Base-by-base conservation (phyloP, 345 rosid genomes). In the Ricinus communis region DNA sequence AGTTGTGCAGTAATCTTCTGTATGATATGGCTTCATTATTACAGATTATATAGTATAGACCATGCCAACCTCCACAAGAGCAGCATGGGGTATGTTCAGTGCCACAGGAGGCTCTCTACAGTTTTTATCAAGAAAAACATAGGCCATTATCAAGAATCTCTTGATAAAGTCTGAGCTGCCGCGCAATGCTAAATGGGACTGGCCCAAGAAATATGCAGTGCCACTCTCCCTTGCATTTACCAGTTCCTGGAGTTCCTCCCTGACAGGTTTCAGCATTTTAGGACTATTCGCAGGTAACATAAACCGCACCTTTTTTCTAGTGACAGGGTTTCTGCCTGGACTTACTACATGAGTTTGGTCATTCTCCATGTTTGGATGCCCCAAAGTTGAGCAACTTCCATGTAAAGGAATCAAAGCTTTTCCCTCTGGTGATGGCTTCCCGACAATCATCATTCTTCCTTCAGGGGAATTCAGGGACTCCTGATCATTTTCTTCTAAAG, bases 51-150 rank as follows among this genome's bases (percentile, higher is more conserved):
- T 67, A 0, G 73, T 73, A 64, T 83, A 86, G 13, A 80, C 82
- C 82, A 81, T 88, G 40, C 89, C 78, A 59, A 86, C 93, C 83
- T 85, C 87, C 51, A 88, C 82, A 28, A 83, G 87, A 50, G 89
- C 84, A 8, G 90, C 90, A 66, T 88, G 82, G 66, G 93, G 93
- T 62, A 85, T 82, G 78, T 85, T 82, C 33, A 86, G 72, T 25
- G 84, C 93, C 54, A 82, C 72, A 15, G 73, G 81, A 33, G 87
- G 80, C 78, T 83, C 85, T 49, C 85, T 21, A 47, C 81, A 59
- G 53, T 86, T 88, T 61, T 70, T 85, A 50, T 82, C 87, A 18
- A 83, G 77, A 58, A 85, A 81, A 50, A 49, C 79, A 28, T 77
- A 86, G 5, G 15, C 43, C 80, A 59, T 71, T 5, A 86, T 79